phyloP scores from a whole-genome alignment of 2,329 filamentous ascomycete genomes.

The Orbilia quercus region DNA sequence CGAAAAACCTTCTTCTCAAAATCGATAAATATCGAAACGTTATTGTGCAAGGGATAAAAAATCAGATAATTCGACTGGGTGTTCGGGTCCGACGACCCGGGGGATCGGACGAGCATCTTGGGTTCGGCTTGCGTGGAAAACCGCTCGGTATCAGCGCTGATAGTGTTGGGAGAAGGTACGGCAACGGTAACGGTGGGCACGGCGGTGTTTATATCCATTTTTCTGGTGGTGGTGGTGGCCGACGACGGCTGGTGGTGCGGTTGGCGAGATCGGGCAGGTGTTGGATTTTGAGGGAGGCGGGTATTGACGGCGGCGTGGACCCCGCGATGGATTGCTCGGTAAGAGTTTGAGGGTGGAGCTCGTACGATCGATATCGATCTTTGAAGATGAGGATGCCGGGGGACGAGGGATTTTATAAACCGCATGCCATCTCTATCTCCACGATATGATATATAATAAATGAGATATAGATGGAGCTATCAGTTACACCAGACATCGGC shows the following conservation, averaged over 20 bases:
- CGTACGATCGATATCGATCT: conserved; percentile 3
- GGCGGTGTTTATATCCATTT: conserved; percentile 52
- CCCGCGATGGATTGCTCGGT: neutral
- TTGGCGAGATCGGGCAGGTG: conserved; percentile 42
- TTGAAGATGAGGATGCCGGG: conserved; percentile 17
- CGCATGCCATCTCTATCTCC: too few relatives aligned
- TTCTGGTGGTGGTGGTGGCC: conserved; percentile 1
- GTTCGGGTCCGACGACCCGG: conserved; percentile 74
- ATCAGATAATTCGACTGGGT: conserved; percentile 91
- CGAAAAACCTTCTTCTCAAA: conserved; percentile 81
- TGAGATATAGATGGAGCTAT: too few relatives aligned
- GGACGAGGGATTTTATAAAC: conserved; percentile 53
- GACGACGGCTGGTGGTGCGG: conserved; percentile 20
- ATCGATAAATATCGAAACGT: conserved; percentile 81
- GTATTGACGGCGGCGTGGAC: conserved; percentile 43
- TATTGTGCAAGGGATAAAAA: conserved; percentile 85
- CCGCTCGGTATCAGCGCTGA: conserved; percentile 37
- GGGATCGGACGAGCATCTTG: conserved; percentile 48
- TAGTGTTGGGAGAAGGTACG: conserved; percentile 14
- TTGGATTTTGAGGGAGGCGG: conserved; percentile 24
- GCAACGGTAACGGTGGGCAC: conserved; percentile 1
- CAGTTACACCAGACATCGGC: conserved; percentile 2
- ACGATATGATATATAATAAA: too few relatives aligned
- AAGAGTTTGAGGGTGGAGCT: neutral
- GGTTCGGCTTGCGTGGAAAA: conserved; percentile 48